These are phyloP conservation scores for Paradendryphiella salina DNA, from an alignment of 2,329 filamentous ascomycete species.

Conservation along the genomic window DNA sequence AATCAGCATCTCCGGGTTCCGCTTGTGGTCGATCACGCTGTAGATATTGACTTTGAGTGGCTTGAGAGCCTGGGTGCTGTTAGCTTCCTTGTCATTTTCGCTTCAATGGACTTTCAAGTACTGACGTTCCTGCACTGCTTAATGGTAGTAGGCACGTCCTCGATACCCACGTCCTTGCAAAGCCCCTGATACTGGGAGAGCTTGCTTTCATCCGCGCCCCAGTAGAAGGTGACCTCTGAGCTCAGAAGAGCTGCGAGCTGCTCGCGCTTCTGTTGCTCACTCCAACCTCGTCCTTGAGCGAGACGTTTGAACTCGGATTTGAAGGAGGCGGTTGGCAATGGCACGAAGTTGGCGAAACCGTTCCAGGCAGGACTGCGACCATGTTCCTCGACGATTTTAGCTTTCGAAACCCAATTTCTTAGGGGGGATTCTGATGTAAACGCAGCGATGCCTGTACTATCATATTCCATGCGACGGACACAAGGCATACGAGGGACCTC, in stretches of 20 bases:
- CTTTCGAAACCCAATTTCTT: no score
- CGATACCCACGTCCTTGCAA: constrained; percentile 30
- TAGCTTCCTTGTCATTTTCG: background rate
- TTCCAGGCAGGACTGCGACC: constrained; percentile 22
- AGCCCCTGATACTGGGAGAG: constrained; percentile 33
- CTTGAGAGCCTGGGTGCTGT: constrained; percentile 20
- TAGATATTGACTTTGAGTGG: constrained; percentile 31
- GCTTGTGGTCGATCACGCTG: constrained; percentile 30
- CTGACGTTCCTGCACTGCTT: constrained; percentile 35
- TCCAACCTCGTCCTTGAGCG: constrained; percentile 18
- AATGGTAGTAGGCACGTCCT: constrained; percentile 22
- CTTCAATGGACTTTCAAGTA: background rate
- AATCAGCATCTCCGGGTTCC: constrained; percentile 19
- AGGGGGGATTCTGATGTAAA: no score
- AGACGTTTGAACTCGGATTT: constrained; percentile 27
- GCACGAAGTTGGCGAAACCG: constrained; percentile 21
- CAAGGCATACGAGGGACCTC: background rate
- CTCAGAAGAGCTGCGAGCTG: constrained; percentile 18
- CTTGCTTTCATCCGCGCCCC: constrained; percentile 16
- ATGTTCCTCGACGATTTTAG: background rate
- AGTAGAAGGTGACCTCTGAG: constrained; percentile 27
- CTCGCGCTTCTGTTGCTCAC: background rate
- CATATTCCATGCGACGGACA: no score
- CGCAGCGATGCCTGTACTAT: no score
- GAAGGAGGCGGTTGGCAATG: constrained; percentile 20